A percentile compares a stretch with the other conserved stretches of the same genome.
Conservation (phyloP, 2,329 filamentous ascomycete species). For the Xylaria polymorpha region DNA sequence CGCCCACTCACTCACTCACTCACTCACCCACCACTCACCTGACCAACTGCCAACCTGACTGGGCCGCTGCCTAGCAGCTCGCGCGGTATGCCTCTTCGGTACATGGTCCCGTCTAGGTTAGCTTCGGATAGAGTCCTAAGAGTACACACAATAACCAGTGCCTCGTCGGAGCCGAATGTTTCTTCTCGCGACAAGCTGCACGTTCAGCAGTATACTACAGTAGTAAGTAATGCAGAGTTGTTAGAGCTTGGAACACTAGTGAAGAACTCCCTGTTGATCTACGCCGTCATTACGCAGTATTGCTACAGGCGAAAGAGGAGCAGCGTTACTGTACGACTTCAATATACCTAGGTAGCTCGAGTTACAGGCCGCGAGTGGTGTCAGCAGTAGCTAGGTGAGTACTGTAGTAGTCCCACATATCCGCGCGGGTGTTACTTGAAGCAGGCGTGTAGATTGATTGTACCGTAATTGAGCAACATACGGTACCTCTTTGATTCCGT, state of each 20-base stretch:
- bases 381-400: background rate
- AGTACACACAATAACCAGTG: background rate
- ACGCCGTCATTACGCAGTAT: slow-evolving; percentile 7
- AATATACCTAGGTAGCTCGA: background rate
- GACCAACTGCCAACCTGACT: slow-evolving; percentile 20
- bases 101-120: slow-evolving; percentile 5
- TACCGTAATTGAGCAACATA: too few relatives aligned
- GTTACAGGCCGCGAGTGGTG: background rate
- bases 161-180: slow-evolving; percentile 7
- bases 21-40: slow-evolving; percentile 8
- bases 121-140: background rate
- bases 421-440: slow-evolving; percentile 32
- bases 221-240: slow-evolving; percentile 9
- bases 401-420: slow-evolving; percentile 8
- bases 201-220: background rate
- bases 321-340: background rate
- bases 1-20: too few relatives aligned
- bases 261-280: background rate
- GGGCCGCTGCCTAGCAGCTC: slow-evolving; percentile 2
- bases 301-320: background rate
- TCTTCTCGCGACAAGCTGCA: slow-evolving; percentile 6
- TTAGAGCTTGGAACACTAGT: slow-evolving; percentile 1
- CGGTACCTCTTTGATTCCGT: background rate
- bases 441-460: background rate
- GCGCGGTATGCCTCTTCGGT: slow-evolving; percentile 21